These are phyloP conservation scores for Jamesozyma piceae DNA, from an alignment of 805 yeast species.

Conservation along the genomic window DNA sequence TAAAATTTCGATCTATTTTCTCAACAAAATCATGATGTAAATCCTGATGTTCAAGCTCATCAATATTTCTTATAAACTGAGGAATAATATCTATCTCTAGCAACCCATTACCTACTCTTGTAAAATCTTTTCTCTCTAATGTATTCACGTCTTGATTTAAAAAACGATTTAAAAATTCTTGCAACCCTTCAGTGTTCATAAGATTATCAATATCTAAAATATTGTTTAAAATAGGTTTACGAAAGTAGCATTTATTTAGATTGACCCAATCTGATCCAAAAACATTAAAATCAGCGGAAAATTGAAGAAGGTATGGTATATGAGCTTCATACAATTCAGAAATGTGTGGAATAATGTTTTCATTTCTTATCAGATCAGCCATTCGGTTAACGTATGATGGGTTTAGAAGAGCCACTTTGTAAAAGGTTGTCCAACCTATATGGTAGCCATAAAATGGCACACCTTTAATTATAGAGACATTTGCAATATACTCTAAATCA, in stretches of 20 bases:
- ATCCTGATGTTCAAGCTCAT: conserved; percentile 34
- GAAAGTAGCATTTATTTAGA: conserved; percentile 38
- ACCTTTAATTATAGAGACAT: conserved; percentile 58
- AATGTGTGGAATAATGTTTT: conserved; percentile 32
- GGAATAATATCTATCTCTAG: conserved; percentile 67
- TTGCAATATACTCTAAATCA: conserved; percentile 42
- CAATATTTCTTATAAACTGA: conserved; percentile 50
- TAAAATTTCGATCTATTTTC: conserved; percentile 9
- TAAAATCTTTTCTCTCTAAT: conserved; percentile 17
- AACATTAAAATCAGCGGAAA: conserved; percentile 71
- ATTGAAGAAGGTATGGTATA: conserved; percentile 66
- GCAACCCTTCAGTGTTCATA: conserved; percentile 27
- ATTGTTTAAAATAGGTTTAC: conserved; percentile 44
- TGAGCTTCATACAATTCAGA: conserved; percentile 69
- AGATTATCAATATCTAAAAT: conserved; percentile 23
- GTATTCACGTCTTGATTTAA: conserved; percentile 13
- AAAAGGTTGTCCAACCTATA: conserved; percentile 51
- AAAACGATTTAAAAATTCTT: conserved; percentile 27
- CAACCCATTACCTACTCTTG: conserved; percentile 51
- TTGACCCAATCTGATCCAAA: conserved; percentile 77
- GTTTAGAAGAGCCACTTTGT: conserved; percentile 59
- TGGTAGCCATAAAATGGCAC: conserved; percentile 79
- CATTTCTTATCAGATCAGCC: conserved; percentile 40
- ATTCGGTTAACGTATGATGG: conserved; percentile 52
- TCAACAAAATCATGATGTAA: conserved; percentile 45